Conservation (phyloP, 257 asterid species). For the Craterostigma plantagineum region DNA sequence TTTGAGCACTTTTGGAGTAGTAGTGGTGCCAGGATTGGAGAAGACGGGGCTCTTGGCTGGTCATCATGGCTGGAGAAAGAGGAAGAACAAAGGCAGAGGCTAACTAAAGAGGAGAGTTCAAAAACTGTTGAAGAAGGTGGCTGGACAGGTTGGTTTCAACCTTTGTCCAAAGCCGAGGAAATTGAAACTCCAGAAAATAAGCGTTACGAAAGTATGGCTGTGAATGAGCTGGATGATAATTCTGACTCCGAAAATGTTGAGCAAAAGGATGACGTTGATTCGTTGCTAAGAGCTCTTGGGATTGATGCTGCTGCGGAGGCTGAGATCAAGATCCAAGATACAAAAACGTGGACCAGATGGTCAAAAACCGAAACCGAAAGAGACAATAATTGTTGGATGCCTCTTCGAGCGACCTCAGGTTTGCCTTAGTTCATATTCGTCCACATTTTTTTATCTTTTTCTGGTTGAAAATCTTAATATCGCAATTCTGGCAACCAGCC, state of each 20-base stretch:
- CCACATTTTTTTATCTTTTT: too few species aligned
- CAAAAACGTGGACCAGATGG: conserved; percentile 76
- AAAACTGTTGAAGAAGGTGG: conserved; percentile 61
- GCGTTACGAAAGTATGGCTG: conserved; percentile 20
- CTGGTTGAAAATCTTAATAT: too few species aligned
- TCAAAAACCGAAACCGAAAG: conserved; percentile 58
- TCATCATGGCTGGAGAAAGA: conserved; percentile 82
- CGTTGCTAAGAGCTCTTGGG: conserved; percentile 73
- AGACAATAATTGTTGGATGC: conserved; percentile 74
- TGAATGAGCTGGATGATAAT: conserved; percentile 38
- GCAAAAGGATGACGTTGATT: conserved; percentile 60
- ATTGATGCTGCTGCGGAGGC: conserved; percentile 67
- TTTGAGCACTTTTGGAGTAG: conserved; percentile 93
- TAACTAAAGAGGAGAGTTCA: conserved; percentile 39
- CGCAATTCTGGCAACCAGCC: too few species aligned
- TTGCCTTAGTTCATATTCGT: conserved; percentile 12
- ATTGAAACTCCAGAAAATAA: conserved; percentile 20
- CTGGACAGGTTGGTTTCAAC: conserved; percentile 95
- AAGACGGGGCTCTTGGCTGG: conserved; percentile 96
- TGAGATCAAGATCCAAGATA: conserved; percentile 51
- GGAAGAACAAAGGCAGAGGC: conserved; percentile 74
- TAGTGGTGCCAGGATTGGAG: conserved; percentile 84
- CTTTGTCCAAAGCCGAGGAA: conserved; percentile 32
- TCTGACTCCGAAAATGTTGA: conserved; percentile 30
- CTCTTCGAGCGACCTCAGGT: conserved; percentile 52